Percentiles rank a stretch among this genome's conserved stretches.
phyloP scores from a whole-genome alignment of 495 filamentous ascomycete species.

The Aspergillus nanangensis region DNA sequence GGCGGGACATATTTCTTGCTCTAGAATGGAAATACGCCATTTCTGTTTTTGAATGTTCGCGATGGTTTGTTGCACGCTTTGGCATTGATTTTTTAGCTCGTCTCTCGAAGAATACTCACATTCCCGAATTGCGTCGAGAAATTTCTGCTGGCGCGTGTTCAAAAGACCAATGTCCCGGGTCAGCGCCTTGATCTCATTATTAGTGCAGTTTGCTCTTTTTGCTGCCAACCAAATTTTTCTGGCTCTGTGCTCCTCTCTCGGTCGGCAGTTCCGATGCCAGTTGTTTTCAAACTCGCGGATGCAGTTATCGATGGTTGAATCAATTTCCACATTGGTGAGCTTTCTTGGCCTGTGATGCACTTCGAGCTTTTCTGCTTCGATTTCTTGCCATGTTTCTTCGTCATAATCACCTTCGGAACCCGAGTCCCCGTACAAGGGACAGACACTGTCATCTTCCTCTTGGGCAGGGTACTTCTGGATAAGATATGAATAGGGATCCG shows the following conservation, averaged over 20 bases:
- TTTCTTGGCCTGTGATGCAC: constrained; percentile 9
- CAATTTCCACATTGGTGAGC: constrained; percentile 44
- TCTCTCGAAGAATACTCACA: constrained; percentile 44
- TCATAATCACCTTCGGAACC: constrained; percentile 51
- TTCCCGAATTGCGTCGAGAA: constrained; percentile 44
- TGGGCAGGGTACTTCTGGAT: constrained; percentile 42
- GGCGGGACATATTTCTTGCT: constrained; percentile 44
- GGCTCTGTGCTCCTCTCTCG: constrained; percentile 49
- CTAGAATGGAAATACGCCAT: constrained; percentile 53
- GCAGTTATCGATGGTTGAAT: constrained; percentile 46
- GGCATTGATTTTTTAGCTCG: constrained; percentile 47
- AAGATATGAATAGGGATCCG: constrained; percentile 17
- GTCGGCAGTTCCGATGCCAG: constrained; percentile 55
- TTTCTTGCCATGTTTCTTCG: constrained; percentile 57
- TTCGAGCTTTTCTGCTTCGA: constrained; percentile 42
- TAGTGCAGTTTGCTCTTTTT: constrained; percentile 25
- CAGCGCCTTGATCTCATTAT: constrained; percentile 20
- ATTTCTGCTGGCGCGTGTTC: constrained; percentile 44
- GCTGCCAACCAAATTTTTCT: constrained; percentile 57
- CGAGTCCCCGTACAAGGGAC: constrained; percentile 66
- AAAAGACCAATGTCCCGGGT: constrained; percentile 27
- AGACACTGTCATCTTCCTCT: constrained; percentile 40
- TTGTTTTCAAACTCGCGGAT: constrained; percentile 46
- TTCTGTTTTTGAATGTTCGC: constrained; percentile 47
- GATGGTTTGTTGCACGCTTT: constrained; percentile 58